Evolutionary conservation across 148 eudicot species (phyloP), one percentile per base, ranked within the genome.

Genomic region (Hydrangea macrophylla): DNA sequence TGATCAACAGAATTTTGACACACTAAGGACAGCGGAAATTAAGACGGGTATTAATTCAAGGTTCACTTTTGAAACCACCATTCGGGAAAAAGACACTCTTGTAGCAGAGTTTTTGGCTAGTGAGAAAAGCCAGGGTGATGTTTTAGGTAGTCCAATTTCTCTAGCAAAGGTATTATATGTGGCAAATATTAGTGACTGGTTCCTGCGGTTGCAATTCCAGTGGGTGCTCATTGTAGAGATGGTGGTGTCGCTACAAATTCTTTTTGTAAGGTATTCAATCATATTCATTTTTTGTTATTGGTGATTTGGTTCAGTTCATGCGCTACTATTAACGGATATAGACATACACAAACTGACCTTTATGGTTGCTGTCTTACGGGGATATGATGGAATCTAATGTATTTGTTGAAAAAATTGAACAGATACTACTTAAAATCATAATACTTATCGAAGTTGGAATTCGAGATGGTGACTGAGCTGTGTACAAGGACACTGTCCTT

Each of bases 161-260:
- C 84, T 95, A 37, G 69, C 89, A n/a, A 91, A 79, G 78, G 79
- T 95, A 55, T 71, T 86, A 31, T 95, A 95, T 81, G 77, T 74
- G 25, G 93, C 97, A 70, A 84, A 84, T 71, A 59, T 94, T 51
- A 81, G 79, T 56, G 91, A 94, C 54, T 87, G 96, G 99, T 78
- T 87, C 32, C 96, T 57, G 70, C 87, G 44, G 71, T 78, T 70
- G 90, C 88, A 25, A 70, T 83, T 59, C 99, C 97, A 25, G 69
- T 91, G 73, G 99, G 99, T 54, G 97, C 91, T 77, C 82, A 70
- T 61, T 88, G 97, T 72, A 79, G 73, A 70, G 99, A 95, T 73
- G 70, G 88, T 77, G 87, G 75, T 50, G 50, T 74, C 53, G 70
- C 74, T 62, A 64, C 68, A 25, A 68, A 70, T 74, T 73, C 77